A percentile compares a stretch with the other conserved stretches of the same genome.
These are phyloP conservation scores for Ganoderma lucidum DNA, from an alignment of 1,284 basidiomycete genomes.

Conservation along the genomic window DNA sequence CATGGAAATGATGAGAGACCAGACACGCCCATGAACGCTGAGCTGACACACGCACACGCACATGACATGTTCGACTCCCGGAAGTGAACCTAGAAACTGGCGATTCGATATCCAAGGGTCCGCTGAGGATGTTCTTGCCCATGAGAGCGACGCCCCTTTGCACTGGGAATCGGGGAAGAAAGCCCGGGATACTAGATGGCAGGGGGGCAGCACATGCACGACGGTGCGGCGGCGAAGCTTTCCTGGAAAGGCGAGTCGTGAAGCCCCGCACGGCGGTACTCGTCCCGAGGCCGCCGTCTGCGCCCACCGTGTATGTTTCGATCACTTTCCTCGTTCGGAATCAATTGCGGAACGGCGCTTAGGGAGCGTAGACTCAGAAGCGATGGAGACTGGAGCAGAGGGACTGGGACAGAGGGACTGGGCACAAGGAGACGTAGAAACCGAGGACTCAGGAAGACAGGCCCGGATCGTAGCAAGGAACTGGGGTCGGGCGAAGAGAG, in stretches of 20 bases:
- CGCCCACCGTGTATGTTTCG: neutral
- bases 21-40: conserved; percentile 25
- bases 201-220: neutral
- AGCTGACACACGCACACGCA: neutral
- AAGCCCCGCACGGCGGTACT: neutral
- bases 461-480: neutral
- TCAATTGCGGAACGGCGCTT: neutral
- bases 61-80: too few species aligned
- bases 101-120: too few species aligned
- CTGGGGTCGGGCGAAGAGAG: neutral
- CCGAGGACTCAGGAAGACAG: neutral
- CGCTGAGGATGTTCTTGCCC: neutral
- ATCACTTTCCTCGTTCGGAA: neutral
- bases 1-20: conserved; percentile 23
- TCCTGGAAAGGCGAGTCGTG: neutral
- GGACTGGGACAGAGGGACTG: neutral
- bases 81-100: too few species aligned
- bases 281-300: neutral
- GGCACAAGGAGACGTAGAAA: neutral
- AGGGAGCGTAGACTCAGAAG: neutral
- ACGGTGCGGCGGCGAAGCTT: neutral
- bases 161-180: neutral
- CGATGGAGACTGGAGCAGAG: neutral
- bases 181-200: neutral
- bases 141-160: too few species aligned